These are phyloP conservation scores for Dichomitus squalens DNA, from an alignment of 1,284 basidiomycete species.

Conservation along the genomic window DNA sequence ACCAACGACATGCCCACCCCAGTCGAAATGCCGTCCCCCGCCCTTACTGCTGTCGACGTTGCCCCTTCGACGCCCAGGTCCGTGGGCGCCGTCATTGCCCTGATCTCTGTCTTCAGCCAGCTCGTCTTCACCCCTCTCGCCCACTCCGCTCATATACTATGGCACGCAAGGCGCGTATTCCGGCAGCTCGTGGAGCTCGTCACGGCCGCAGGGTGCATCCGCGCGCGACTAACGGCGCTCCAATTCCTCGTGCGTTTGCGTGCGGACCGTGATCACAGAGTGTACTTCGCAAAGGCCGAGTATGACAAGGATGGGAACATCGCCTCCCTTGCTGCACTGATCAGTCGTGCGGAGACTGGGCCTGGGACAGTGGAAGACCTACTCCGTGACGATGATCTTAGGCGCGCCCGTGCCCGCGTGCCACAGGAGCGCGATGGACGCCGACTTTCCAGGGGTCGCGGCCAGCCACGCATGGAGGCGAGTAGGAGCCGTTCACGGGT, in stretches of 20 bases:
- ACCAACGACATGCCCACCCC: slow-evolving; percentile 32
- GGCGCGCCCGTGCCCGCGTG: slow-evolving; percentile 50
- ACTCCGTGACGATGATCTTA: slow-evolving; percentile 37
- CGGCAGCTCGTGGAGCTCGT: slow-evolving; percentile 48
- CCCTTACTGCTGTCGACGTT: slow-evolving; percentile 30
- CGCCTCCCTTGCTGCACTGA: slow-evolving; percentile 53
- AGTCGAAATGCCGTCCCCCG: slow-evolving; percentile 25
- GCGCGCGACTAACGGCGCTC: slow-evolving; percentile 74
- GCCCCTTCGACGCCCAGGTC: slow-evolving; percentile 40
- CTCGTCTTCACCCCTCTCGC: slow-evolving; percentile 68
- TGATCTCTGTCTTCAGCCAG: slow-evolving; percentile 70
- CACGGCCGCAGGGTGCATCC: slow-evolving; percentile 51
- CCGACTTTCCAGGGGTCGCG: slow-evolving; percentile 59
- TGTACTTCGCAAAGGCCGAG: slow-evolving; percentile 66
- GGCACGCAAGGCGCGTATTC: slow-evolving; percentile 57
- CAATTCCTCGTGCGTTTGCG: slow-evolving; percentile 91
- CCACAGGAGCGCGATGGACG: slow-evolving; percentile 57
- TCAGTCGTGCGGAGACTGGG: slow-evolving; percentile 45
- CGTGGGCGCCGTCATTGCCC: slow-evolving; percentile 62
- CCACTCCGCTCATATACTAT: slow-evolving; percentile 44
- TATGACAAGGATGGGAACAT: slow-evolving; percentile 60
- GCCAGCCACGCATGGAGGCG: slow-evolving; percentile 45
- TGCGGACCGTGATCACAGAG: slow-evolving; percentile 88
- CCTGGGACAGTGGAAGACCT: slow-evolving; percentile 21
- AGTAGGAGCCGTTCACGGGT: slow-evolving; percentile 79